Percentiles rank a stretch among this genome's conserved stretches.
These are phyloP conservation scores for Trichophyton benhamiae DNA, from an alignment of 2,329 filamentous ascomycete genomes.

Conservation along the genomic window DNA sequence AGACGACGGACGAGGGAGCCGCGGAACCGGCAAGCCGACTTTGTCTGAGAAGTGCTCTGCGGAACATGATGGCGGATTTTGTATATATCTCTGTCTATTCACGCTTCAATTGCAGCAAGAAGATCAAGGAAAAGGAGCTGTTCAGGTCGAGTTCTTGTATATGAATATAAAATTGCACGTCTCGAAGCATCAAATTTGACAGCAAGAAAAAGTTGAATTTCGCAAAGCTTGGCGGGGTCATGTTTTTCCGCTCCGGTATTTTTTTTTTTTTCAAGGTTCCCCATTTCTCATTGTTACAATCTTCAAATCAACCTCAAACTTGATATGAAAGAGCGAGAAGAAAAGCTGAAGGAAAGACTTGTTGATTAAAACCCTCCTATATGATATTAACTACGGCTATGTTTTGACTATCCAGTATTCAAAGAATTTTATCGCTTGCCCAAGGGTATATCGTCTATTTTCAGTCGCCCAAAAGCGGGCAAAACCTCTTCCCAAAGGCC, in stretches of 20 bases:
- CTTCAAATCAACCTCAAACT: too few relatives aligned
- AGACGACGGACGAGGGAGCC: slow-evolving; percentile 21
- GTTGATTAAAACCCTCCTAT: background rate
- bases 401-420: background rate
- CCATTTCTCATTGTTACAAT: too few relatives aligned
- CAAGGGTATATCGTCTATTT: background rate
- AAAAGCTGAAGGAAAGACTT: background rate
- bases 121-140: background rate
- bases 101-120: background rate
- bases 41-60: slow-evolving; percentile 32
- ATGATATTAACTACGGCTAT: background rate
- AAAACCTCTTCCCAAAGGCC: background rate
- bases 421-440: background rate
- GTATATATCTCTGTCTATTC: background rate
- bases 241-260: background rate
- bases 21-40: slow-evolving; percentile 27
- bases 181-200: slow-evolving; percentile 8
- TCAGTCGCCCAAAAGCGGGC: background rate
- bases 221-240: background rate
- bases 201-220: slow-evolving; percentile 6
- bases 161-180: background rate
- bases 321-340: too few relatives aligned
- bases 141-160: background rate
- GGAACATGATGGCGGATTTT: slow-evolving; percentile 25
- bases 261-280: background rate